A percentile compares a stretch with the other conserved stretches of the same genome.
These are phyloP conservation scores for Euptelea pleiosperma DNA, from an alignment of 164 flowering plant genomes.

Conservation along the genomic window DNA sequence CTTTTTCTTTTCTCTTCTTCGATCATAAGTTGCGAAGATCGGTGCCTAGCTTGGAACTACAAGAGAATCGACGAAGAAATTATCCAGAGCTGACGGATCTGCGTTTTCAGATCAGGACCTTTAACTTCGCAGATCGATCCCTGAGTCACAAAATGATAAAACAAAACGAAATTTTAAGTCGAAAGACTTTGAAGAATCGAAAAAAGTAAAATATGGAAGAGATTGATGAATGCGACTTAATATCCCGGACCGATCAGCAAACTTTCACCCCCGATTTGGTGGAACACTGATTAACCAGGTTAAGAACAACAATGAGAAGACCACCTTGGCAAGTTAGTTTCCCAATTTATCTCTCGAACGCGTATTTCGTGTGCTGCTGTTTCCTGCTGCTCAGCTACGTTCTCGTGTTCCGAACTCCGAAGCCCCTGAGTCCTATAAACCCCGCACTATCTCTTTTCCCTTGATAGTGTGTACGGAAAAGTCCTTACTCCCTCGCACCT, in stretches of 20 bases:
- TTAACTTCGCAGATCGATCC: too few species aligned
- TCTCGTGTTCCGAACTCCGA: constrained; percentile 5
- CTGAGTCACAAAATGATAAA: too few species aligned
- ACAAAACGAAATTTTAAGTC: too few species aligned
- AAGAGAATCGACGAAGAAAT: too few species aligned
- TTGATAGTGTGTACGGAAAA: too few species aligned
- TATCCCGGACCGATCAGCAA: neutral
- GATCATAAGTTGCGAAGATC: too few species aligned
- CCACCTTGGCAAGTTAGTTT: neutral
- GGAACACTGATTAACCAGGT: neutral
- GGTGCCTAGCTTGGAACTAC: too few species aligned
- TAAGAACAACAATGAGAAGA: neutral
- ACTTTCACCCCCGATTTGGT: neutral
- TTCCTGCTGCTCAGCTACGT: neutral
- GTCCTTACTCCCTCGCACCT: too few species aligned
- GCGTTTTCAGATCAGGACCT: too few species aligned
- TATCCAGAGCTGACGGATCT: too few species aligned
- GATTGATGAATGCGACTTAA: constrained; percentile 5
- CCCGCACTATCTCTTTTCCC: too few species aligned
- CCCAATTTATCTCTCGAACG: constrained; percentile 10
- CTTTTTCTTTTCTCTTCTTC: too few species aligned
- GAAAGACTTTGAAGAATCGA: neutral
- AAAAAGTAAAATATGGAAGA: neutral
- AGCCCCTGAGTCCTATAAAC: neutral
- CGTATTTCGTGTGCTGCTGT: constrained; percentile 11